These are phyloP conservation scores for Fusarium burgessii DNA, from an alignment of 2,329 filamentous ascomycete species.

Conservation along the genomic window DNA sequence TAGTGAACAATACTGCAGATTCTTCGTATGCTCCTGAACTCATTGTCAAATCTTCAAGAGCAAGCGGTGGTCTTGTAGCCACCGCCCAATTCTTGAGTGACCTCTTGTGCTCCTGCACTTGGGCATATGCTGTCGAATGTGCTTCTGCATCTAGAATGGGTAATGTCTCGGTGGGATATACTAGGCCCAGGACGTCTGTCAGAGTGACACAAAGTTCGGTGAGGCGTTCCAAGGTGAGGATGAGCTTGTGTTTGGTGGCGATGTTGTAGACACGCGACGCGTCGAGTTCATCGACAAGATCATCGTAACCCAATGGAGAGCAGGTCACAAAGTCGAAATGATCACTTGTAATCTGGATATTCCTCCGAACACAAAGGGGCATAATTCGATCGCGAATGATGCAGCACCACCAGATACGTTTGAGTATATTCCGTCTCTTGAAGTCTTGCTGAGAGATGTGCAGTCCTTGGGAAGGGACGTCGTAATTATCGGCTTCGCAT, in stretches of 20 bases:
- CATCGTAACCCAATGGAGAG: constrained; percentile 27
- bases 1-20: constrained; percentile 34
- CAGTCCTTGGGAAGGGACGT: neutral
- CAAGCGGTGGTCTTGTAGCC: constrained; percentile 22
- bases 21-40: constrained; percentile 19
- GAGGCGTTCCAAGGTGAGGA: constrained; percentile 24
- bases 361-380: constrained; percentile 34
- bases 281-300: constrained; percentile 35
- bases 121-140: constrained; percentile 21
- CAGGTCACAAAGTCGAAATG: constrained; percentile 31
- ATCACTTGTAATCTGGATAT: constrained; percentile 29
- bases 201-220: constrained; percentile 32
- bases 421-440: constrained; percentile 23
- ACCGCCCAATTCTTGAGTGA: constrained; percentile 20
- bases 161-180: constrained; percentile 28
- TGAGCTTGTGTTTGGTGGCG: constrained; percentile 36
- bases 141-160: constrained; percentile 16
- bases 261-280: constrained; percentile 33
- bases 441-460: constrained; percentile 11
- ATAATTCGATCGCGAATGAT: constrained; percentile 39
- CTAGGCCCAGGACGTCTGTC: constrained; percentile 33
- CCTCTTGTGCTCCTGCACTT: constrained; percentile 28
- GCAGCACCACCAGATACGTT: constrained; percentile 40
- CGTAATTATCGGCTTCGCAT: constrained; percentile 29
- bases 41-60: constrained; percentile 7